Base-by-base conservation (phyloP, 2,329 filamentous ascomycete species). In the Cercospora citrullina region DNA sequence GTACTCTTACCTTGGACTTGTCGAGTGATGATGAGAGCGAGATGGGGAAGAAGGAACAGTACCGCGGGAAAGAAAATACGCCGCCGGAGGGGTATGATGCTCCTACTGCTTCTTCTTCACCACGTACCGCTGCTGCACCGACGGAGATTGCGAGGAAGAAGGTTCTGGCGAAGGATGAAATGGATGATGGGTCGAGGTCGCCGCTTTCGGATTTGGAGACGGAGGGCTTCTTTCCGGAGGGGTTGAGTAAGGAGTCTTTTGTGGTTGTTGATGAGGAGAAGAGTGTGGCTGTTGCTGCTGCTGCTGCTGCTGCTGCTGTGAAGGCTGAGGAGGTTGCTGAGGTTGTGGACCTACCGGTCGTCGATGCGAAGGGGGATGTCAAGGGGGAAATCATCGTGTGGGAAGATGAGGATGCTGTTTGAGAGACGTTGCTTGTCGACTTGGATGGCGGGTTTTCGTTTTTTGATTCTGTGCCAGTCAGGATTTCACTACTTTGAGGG, bases 11-110 rank as follows among this genome's bases (percentile, higher is more conserved):
- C 0, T 86, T 98, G 3, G 94, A 98, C 77, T 93, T 98, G 75
- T 93, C 89, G 72, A 94, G 92, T 23, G 94, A 97, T 74, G 94
- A 97, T 78, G 62, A 64, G 16, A 91, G 94, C 79, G 86, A 86
- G 76, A 80, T 76, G 78, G 83, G 72, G 84, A 84, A 81, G 66
- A 76, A 78, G 33, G 87, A 91, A 72, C 86, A 87, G 57, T 80
- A 82, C 66, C 85, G 88, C 33, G 91, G 93, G 75, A 99, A 99
- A 84, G 94, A 99, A 83, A 99, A 99, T 77, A 88, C 97, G 18
- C 91, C 94, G 4, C 94, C 94, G 5, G 79, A 80, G 1, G 82
- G 80, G 63, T 84, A 78, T 64, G 75, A 77, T 67, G 73, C 73
- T 5, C 72, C 73, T 8, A 66, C 68, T 42, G 74, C 73, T 26